phyloP scores from a whole-genome alignment of 257 asterid genomes.

The Ocimum tenuiflorum region DNA sequence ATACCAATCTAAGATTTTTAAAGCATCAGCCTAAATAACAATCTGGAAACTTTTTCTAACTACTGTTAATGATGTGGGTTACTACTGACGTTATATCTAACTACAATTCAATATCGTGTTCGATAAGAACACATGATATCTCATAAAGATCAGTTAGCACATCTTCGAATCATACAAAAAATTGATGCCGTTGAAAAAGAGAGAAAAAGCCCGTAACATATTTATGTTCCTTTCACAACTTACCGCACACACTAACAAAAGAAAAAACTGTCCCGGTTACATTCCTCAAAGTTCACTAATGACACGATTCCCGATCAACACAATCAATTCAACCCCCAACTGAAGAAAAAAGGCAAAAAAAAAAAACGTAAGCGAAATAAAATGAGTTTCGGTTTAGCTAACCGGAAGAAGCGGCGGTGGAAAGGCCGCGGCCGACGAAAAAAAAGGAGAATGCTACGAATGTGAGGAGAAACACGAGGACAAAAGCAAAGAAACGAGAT shows the following conservation, averaged over 20 bases:
- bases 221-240: not conserved
- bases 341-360: not conserved
- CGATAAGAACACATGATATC: slow-evolving; percentile 4
- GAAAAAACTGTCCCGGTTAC: too few relatives aligned
- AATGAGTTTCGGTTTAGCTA: slow-evolving; percentile 9
- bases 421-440: slow-evolving; percentile 40
- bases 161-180: slow-evolving; percentile 10
- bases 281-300: not conserved
- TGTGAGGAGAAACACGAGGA: slow-evolving; percentile 23
- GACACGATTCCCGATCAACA: not conserved
- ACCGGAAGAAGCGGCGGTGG: slow-evolving; percentile 42
- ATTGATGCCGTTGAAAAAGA: not conserved
- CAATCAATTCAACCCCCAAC: slow-evolving; percentile 1
- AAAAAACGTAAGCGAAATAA: not conserved
- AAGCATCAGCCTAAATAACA: slow-evolving; percentile 11
- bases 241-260: too few relatives aligned
- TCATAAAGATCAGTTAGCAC: not conserved
- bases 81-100: not conserved
- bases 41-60: not conserved
- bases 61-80: not conserved
- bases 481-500: slow-evolving; percentile 31
- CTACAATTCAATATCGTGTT: not conserved
- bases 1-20: not conserved
- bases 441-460: slow-evolving; percentile 35
- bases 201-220: not conserved